Conservation (phyloP, 306 rosid species). For the Prunus persica region Prunus_persica_NCBIv2 NC_034012.1:6605501-6606000, state of each 20-base stretch:
- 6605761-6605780: neutral
- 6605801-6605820: neutral
- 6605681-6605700: neutral
- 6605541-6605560: neutral
- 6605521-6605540: neutral
- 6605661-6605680: neutral
- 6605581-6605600: neutral
- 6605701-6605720: neutral
- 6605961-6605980: neutral
- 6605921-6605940: neutral
- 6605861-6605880: neutral
- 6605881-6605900: neutral
- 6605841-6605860: neutral
- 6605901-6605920: neutral
- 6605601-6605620: neutral
- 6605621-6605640: neutral
- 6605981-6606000: neutral
- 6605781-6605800: neutral
- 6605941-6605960: neutral
- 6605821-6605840: slow-evolving; percentile 4
- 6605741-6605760: neutral
- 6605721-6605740: neutral
- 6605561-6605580: neutral
- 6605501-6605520: neutral
- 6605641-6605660: neutral